Conservation (phyloP, 2,329 filamentous ascomycete genomes). For the Penicillium sp. region DNA sequence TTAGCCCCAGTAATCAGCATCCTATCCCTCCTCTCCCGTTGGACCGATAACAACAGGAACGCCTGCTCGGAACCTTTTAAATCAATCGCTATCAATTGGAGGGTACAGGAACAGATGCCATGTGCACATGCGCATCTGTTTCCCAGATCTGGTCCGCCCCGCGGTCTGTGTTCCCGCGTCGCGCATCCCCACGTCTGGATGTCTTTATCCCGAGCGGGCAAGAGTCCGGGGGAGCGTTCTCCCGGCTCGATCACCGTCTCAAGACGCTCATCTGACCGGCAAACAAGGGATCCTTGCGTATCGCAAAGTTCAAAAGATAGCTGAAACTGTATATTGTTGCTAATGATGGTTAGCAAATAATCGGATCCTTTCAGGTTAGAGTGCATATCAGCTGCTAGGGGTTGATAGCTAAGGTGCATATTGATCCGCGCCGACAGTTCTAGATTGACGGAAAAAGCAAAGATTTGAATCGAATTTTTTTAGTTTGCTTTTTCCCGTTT, state of each 20-base stretch:
- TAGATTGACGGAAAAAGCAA: slow-evolving; percentile 1
- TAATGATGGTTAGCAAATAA: slow-evolving; percentile 30
- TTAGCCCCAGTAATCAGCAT: slow-evolving; percentile 11
- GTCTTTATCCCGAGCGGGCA: slow-evolving; percentile 9
- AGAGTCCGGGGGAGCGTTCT: slow-evolving; percentile 19
- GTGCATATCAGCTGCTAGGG: slow-evolving; percentile 32
- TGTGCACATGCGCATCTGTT: slow-evolving; percentile 3
- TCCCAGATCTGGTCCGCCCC: slow-evolving; percentile 10
- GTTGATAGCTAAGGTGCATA: not conserved
- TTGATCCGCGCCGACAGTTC: not conserved
- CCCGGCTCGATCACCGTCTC: not conserved
- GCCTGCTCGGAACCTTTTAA: slow-evolving; percentile 1
- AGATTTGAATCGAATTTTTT: not conserved
- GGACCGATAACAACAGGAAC: slow-evolving; percentile 24
- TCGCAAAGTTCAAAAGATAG: not conserved
- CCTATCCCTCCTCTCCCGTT: slow-evolving; percentile 22
- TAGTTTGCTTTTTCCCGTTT: not conserved
- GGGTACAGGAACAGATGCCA: not conserved
- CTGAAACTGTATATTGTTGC: slow-evolving; percentile 11
- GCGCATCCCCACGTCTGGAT: slow-evolving; percentile 8
- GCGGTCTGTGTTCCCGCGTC: slow-evolving; percentile 5
- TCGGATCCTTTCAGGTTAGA: not conserved
- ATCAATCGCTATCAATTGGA: slow-evolving; percentile 10
- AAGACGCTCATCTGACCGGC: not conserved
- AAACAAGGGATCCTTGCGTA: slow-evolving; percentile 18